Evolutionary conservation across 345 rosid species (phyloP).

Genomic region (Murraya paniculata): DNA sequence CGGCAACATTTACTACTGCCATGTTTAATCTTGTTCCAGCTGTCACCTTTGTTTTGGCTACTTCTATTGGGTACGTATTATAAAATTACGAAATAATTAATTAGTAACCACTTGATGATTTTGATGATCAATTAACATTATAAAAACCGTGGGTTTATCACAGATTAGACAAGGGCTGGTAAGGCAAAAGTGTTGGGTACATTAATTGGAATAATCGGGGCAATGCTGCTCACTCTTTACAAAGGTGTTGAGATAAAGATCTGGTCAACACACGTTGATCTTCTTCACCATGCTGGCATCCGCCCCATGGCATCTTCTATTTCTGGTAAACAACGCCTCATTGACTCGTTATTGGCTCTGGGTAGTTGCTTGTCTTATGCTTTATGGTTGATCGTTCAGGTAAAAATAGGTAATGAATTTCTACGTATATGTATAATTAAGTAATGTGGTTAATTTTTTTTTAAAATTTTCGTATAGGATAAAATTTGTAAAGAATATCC

Average conservation of each 20-base stretch:
- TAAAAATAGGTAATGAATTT: too few species aligned
- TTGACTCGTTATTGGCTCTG: constrained; percentile 32
- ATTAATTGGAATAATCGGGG: constrained; percentile 47
- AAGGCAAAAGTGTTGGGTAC: constrained; percentile 59
- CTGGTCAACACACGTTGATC: constrained; percentile 35
- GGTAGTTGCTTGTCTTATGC: constrained; percentile 25
- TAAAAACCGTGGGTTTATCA: too few species aligned
- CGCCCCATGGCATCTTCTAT: background rate
- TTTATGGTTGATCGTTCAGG: too few species aligned
- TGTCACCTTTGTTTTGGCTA: constrained; percentile 48
- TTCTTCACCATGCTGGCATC: constrained; percentile 23
- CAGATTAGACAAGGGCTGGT: constrained; percentile 44
- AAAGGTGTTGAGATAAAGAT: constrained; percentile 38
- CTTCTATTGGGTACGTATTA: constrained; percentile 34
- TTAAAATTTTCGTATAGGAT: too few species aligned
- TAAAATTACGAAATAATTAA: too few species aligned
- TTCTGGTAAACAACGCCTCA: background rate
- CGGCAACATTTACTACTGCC: constrained; percentile 51
- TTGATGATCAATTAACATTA: too few species aligned
- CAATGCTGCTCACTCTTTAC: constrained; percentile 56
- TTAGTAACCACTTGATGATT: too few species aligned
- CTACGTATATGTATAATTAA: too few species aligned
- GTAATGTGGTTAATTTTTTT: too few species aligned
- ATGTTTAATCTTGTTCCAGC: constrained; percentile 46
- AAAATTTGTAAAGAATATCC: too few species aligned